These are phyloP conservation scores for Limonium bicolor DNA, from an alignment of 148 eudicot species.

Conservation along the genomic window DNA sequence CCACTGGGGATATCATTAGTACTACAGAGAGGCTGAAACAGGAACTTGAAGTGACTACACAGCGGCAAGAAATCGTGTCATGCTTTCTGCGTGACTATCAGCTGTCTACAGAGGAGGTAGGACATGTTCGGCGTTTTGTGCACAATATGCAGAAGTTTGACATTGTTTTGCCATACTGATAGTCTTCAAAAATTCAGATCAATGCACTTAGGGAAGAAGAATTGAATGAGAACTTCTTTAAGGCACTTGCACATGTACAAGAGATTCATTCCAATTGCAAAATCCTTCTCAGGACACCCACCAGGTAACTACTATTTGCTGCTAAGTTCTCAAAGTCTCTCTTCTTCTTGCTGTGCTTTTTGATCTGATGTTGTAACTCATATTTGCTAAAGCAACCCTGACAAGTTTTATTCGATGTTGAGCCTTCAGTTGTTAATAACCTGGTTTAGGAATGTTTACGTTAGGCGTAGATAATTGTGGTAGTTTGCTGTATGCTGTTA, in stretches of 20 bases:
- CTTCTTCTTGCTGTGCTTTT: no score
- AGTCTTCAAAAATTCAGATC: constrained; percentile 31
- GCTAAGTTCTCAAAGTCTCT: not conserved
- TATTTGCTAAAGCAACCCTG: no score
- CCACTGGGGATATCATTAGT: constrained; percentile 88
- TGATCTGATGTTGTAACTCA: no score
- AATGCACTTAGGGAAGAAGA: constrained; percentile 93
- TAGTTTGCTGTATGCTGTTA: no score
- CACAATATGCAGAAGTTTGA: no score
- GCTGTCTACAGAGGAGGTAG: constrained; percentile 92
- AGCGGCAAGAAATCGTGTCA: constrained; percentile 91
- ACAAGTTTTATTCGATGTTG: no score
- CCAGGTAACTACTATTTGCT: constrained; percentile 41
- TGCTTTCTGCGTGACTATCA: constrained; percentile 93
- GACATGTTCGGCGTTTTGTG: no score
- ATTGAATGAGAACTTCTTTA: constrained; percentile 73
- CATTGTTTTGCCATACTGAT: constrained; percentile 8
- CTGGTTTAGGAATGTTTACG: no score
- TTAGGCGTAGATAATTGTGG: no score
- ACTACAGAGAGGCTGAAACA: constrained; percentile 93
- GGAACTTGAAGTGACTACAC: constrained; percentile 85
- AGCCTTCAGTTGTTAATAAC: no score
- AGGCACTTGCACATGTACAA: constrained; percentile 95
- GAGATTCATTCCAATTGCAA: constrained; percentile 97
- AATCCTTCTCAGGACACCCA: constrained; percentile 87